A percentile compares a stretch with the other conserved stretches of the same genome.
phyloP scores from a whole-genome alignment of 805 yeast genomes.

The Metschnikowia baotianmanensis region DNA sequence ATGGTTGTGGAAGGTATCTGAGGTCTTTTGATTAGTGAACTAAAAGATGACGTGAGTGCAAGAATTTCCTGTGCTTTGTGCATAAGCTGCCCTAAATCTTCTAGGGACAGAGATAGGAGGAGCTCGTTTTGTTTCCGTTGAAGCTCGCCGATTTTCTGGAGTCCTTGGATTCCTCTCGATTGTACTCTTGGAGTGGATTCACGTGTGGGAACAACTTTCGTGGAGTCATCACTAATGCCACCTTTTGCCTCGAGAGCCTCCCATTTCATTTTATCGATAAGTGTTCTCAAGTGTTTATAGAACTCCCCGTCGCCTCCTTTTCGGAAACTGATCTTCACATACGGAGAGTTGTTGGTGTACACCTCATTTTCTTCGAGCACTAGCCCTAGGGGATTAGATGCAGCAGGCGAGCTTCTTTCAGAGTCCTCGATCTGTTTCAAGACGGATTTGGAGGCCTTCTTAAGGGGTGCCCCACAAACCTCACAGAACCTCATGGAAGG shows the following conservation, averaged over 20 bases:
- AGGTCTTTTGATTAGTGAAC: conserved; percentile 13
- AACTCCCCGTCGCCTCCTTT: conserved; percentile 62
- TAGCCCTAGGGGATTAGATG: conserved; percentile 21
- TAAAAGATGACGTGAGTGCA: conserved; percentile 30
- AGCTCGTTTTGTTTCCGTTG: conserved; percentile 57
- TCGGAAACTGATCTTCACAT: conserved; percentile 72
- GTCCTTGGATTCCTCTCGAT: conserved; percentile 63
- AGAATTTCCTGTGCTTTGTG: conserved; percentile 74
- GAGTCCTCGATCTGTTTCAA: conserved; percentile 9
- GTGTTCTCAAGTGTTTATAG: conserved; percentile 39
- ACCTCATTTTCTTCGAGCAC: conserved; percentile 33
- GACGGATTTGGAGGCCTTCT: conserved; percentile 7
- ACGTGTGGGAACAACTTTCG: conserved; percentile 29
- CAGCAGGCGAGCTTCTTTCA: conserved; percentile 3
- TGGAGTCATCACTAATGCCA: conserved; percentile 14
- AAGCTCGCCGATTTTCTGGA: conserved; percentile 56
- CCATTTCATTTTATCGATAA: conserved; percentile 54
- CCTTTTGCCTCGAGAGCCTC: conserved; percentile 34
- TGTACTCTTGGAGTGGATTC: conserved; percentile 8
- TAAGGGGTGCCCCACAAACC: conserved; percentile 64
- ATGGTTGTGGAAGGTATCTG: conserved; percentile 1
- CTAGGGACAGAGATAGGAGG: conserved; percentile 65
- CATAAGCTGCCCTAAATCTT: conserved; percentile 74
- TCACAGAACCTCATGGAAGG: conserved; percentile 78
- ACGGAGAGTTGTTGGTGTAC: conserved; percentile 32